phyloP scores from a whole-genome alignment of 148 eudicot genomes.

The Mesembryanthemum crystallinum region DNA sequence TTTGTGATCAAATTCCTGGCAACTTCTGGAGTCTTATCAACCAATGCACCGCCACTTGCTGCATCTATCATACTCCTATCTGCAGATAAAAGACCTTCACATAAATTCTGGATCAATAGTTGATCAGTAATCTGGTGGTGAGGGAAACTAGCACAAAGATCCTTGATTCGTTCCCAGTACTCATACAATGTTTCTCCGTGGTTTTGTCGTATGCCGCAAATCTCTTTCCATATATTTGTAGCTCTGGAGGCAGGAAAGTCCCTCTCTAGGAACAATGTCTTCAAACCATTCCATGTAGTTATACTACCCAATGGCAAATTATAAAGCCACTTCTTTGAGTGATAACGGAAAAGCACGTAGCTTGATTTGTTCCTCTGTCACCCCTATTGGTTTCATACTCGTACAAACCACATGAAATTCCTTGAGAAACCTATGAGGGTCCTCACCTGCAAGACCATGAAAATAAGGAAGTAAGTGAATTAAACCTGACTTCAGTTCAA shows the following conservation, averaged over 20 bases:
- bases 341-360: constrained; percentile 18
- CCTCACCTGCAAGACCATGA: neutral
- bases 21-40: constrained; percentile 12
- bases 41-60: constrained; percentile 26
- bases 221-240: constrained; percentile 12
- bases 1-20: constrained; percentile 1
- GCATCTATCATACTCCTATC: constrained; percentile 24
- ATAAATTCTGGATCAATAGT: constrained; percentile 12
- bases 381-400: neutral
- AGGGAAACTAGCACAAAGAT: constrained; percentile 16
- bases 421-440: neutral
- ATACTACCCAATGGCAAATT: neutral
- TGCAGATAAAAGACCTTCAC: constrained; percentile 7
- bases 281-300: constrained; percentile 10
- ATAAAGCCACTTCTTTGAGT: constrained; percentile 14
- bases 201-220: constrained; percentile 12
- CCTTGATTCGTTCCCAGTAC: constrained; percentile 23
- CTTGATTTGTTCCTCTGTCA: constrained; percentile 13
- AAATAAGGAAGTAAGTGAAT: neutral
- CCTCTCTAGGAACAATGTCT: too few relatives aligned
- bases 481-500: neutral
- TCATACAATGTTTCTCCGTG: constrained; percentile 12
- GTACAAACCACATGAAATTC: neutral
- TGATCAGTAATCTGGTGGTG: neutral
- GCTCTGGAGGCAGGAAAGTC: constrained; percentile 6